phyloP scores from a whole-genome alignment of 371 early-diverging fungal genomes.

The Polyrhizophydium stewartii region DNA sequence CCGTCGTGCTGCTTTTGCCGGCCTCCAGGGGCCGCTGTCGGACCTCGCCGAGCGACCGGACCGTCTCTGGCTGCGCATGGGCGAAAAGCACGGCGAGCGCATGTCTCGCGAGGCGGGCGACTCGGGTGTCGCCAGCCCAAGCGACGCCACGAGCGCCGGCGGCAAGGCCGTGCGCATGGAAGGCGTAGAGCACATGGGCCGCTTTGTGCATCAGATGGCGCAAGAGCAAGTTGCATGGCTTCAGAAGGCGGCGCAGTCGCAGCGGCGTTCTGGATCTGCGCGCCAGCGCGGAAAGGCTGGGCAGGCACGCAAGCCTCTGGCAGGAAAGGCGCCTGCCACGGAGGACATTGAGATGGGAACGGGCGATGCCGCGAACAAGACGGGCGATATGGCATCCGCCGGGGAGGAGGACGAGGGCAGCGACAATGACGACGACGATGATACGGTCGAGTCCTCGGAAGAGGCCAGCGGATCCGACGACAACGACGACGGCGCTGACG shows the following conservation, averaged over 20 bases:
- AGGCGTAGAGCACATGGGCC: constrained; percentile 39
- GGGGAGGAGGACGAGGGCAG: no score
- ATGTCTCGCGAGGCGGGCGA: constrained; percentile 7
- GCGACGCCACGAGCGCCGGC: constrained; percentile 5
- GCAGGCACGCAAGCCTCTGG: no score
- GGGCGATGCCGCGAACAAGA: no score
- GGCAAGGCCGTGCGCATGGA: constrained; percentile 21
- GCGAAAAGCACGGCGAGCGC: constrained; percentile 51
- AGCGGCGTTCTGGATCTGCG: no score
- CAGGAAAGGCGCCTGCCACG: no score
- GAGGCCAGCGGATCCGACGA: no score
- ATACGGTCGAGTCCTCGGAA: no score
- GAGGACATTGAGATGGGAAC: no score
- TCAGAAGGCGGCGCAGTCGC: neutral
- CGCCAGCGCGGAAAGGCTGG: no score
- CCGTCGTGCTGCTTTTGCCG: constrained; percentile 60
- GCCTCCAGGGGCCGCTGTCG: constrained; percentile 65
- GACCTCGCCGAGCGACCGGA: constrained; percentile 40
- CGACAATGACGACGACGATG: no score
- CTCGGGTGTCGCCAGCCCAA: constrained; percentile 7
- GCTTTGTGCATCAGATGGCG: constrained; percentile 67
- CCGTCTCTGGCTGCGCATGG: constrained; percentile 50
- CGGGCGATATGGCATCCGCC: no score
- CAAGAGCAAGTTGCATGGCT: constrained; percentile 56
- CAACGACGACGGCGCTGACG: no score